Percentiles rank a stretch among this genome's conserved stretches.
These are phyloP conservation scores for Scheffersomyces quercinus DNA, from an alignment of 1,139 yeast species.

Conservation along the genomic window DNA sequence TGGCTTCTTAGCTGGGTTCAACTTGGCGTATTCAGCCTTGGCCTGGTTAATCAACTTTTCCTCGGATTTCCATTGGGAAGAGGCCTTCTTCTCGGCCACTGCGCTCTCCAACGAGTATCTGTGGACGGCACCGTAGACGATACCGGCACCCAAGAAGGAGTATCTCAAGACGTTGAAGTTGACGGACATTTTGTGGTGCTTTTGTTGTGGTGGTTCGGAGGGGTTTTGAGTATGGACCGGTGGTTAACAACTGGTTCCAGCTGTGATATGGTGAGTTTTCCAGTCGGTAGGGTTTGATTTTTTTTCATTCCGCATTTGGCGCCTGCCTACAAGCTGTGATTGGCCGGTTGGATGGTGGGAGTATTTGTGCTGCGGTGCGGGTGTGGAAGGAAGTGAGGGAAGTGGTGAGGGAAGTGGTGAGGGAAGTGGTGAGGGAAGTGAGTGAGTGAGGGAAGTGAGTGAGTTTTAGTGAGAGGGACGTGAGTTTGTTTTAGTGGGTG, in stretches of 20 bases:
- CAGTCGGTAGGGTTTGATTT: slow-evolving; percentile 4
- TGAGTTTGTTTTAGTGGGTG: too few species aligned
- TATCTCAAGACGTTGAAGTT: slow-evolving; percentile 81
- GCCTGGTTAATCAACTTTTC: slow-evolving; percentile 83
- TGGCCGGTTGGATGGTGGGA: neutral
- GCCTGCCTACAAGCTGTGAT: neutral
- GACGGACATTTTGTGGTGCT: slow-evolving; percentile 29
- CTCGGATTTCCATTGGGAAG: slow-evolving; percentile 61
- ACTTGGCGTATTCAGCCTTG: slow-evolving; percentile 80
- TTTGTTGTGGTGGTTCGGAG: neutral
- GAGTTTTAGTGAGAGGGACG: too few species aligned
- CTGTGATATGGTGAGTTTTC: slow-evolving; percentile 4
- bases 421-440: too few species aligned
- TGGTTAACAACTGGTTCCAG: neutral
- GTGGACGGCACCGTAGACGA: slow-evolving; percentile 86
- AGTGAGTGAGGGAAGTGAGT: too few species aligned
- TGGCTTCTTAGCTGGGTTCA: slow-evolving; percentile 45
- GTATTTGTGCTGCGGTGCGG: too few species aligned
- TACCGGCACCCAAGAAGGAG: slow-evolving; percentile 87
- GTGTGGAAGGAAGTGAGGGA: too few species aligned
- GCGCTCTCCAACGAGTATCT: slow-evolving; percentile 66
- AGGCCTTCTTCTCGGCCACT: slow-evolving; percentile 60
- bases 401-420: too few species aligned
- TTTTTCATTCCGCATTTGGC: neutral
- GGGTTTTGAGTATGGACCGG: neutral